These are phyloP conservation scores for Clonostachys rhizophaga DNA, from an alignment of 2,329 filamentous ascomycete genomes.

Conservation along the genomic window DNA sequence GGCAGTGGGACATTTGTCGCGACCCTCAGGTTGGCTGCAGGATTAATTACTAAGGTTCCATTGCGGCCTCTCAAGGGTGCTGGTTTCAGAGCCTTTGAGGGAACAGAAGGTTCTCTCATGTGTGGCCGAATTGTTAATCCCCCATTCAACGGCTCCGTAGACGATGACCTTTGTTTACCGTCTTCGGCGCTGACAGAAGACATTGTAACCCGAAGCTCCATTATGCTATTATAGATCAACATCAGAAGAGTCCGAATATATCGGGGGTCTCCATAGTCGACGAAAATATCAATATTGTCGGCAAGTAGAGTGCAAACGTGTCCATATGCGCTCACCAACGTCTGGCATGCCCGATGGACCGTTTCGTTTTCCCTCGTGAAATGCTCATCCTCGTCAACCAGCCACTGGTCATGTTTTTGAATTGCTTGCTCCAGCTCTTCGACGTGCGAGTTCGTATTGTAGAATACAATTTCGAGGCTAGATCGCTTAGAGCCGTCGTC, in stretches of 20 bases:
- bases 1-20: slow-evolving; percentile 48
- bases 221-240: slow-evolving; percentile 62
- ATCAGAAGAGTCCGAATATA: slow-evolving; percentile 62
- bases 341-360: slow-evolving; percentile 58
- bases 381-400: slow-evolving; percentile 39
- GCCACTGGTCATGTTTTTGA: slow-evolving; percentile 50
- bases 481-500: slow-evolving; percentile 59
- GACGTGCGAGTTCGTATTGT: slow-evolving; percentile 63
- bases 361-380: slow-evolving; percentile 55
- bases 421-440: slow-evolving; percentile 63
- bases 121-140: slow-evolving; percentile 39
- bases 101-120: slow-evolving; percentile 47
- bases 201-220: slow-evolving; percentile 57
- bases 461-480: slow-evolving; percentile 62
- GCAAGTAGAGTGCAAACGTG: slow-evolving; percentile 59
- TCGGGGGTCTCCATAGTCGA: slow-evolving; percentile 61
- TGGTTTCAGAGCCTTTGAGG: slow-evolving; percentile 44
- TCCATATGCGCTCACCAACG: slow-evolving; percentile 59
- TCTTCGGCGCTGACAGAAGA: slow-evolving; percentile 22
- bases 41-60: slow-evolving; percentile 30
- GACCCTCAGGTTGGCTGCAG: slow-evolving; percentile 37
- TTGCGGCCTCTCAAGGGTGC: slow-evolving; percentile 20
- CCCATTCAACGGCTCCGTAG: background rate
- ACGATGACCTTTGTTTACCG: slow-evolving; percentile 6
- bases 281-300: slow-evolving; percentile 58